Evolutionary conservation across 306 rosid genomes (phyloP), one percentile per base, ranked within the genome.

Genomic region (Mucuna pruriens): DNA sequence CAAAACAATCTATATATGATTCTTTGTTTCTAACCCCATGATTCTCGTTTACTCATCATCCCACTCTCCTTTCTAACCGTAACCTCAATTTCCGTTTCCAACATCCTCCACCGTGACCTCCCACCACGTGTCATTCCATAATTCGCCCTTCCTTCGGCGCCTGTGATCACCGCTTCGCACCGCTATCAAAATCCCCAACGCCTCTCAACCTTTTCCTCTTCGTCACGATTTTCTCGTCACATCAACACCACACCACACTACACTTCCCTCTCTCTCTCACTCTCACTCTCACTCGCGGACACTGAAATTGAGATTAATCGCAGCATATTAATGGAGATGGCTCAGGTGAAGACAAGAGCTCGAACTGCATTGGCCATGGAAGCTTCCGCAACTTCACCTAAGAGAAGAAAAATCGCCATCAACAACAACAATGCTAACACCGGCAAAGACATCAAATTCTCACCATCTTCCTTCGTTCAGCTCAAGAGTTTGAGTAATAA

Each of bases 311-410:
- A 46, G 71, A 86, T n/a, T n/a, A n/a, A n/a, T 79, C 64, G 74
- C 71, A 78, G 85, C 16, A 10, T 76, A 19, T n/a, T 42, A 9
- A 84, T 82, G 89, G 89, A 89, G 69, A 86, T 87, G 38, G 77
- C 89, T 68, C 84, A 74, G 38, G 74, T 83, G 66, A 89, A 80
- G 42, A 80, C 87, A 2, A 80, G 89, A 69, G 74, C 91, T 74
- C 84, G 71, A 71, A 73, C 90, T 19, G 74, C 87, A 60, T 76
- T 88, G 57, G 77, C 83, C 61, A 67, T 72, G 71, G 84, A 15
- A 49, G 26, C 84, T 62, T 31, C 69, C 13, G 42, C 84, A 31
- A 66, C 74, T 5, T 38, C 77, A 8, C 71, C 38, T 7, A 91
- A 83, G 80, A 86, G 82, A 63, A 84, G 90, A 55, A 90, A 85